These are phyloP conservation scores for Mycena galericulata DNA, from an alignment of 768 basidiomycete genomes.

Conservation along the genomic window DNA sequence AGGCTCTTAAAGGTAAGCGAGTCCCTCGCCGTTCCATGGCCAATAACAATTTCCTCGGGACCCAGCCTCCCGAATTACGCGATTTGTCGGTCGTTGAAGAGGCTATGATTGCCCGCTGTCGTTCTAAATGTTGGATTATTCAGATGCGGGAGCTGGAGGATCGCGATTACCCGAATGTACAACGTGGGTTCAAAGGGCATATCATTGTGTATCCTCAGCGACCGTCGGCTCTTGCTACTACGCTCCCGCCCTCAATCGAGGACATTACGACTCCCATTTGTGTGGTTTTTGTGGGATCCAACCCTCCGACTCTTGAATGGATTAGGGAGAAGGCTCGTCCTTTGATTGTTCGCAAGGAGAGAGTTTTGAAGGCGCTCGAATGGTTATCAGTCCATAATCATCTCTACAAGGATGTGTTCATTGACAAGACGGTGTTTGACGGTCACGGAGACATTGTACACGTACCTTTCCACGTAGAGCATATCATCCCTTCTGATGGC, in stretches of 20 bases:
- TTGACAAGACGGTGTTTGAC: background rate
- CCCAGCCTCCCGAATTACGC: background rate
- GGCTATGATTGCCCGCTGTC: slow-evolving; percentile 40
- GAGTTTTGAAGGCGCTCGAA: background rate
- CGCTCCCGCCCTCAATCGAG: slow-evolving; percentile 36
- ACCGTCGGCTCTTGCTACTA: slow-evolving; percentile 22
- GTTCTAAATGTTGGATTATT: slow-evolving; percentile 31
- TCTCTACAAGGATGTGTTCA: background rate
- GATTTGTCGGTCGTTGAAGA: slow-evolving; percentile 38
- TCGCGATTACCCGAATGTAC: background rate
- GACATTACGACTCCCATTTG: slow-evolving; percentile 40
- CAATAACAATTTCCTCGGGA: background rate
- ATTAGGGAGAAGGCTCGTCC: slow-evolving; percentile 38
- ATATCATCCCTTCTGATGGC: background rate
- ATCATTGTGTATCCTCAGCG: slow-evolving; percentile 41
- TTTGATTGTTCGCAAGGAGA: slow-evolving; percentile 4
- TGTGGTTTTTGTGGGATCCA: slow-evolving; percentile 40
- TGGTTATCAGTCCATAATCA: background rate
- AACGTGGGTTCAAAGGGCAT: slow-evolving; percentile 41
- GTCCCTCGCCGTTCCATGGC: slow-evolving; percentile 7
- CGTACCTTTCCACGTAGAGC: background rate
- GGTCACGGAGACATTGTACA: background rate
- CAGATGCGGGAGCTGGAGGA: slow-evolving; percentile 12
- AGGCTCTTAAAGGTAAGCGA: background rate
- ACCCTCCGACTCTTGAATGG: slow-evolving; percentile 34